Percentiles rank a stretch among this genome's conserved stretches.
Conservation (phyloP, 768 basidiomycete genomes). For the Tulasnella sp. region DNA sequence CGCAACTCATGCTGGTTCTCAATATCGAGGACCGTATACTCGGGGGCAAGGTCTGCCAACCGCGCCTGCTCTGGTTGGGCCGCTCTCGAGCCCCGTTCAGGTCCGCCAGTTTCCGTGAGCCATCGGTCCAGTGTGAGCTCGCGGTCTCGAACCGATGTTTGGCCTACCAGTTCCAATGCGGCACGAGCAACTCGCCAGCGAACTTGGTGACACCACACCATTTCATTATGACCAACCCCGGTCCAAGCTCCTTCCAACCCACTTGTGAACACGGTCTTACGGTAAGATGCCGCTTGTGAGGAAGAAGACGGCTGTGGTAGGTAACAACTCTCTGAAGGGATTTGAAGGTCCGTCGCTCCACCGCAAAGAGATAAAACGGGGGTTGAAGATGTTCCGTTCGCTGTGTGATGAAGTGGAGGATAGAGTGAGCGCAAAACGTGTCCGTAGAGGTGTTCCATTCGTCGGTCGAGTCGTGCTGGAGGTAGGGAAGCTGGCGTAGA, state of each 20-base stretch:
- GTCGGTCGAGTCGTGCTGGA: slow-evolving; percentile 76
- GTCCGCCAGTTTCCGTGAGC: slow-evolving; percentile 31
- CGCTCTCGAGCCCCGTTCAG: background rate
- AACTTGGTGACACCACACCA: slow-evolving; percentile 99
- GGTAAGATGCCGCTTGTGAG: slow-evolving; percentile 27
- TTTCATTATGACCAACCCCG: slow-evolving; percentile 88
- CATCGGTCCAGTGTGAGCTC: slow-evolving; percentile 46
- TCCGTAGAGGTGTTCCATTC: slow-evolving; percentile 64
- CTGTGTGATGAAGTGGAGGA: slow-evolving; percentile 21
- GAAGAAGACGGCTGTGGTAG: slow-evolving; percentile 31
- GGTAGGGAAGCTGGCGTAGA: slow-evolving; percentile 84
- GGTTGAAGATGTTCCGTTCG: slow-evolving; percentile 28
- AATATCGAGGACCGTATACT: background rate
- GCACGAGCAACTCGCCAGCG: slow-evolving; percentile 79
- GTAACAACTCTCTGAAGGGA: slow-evolving; percentile 81
- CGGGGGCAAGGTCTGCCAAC: background rate
- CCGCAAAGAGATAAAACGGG: slow-evolving; percentile 82
- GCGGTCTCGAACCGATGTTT: slow-evolving; percentile 21
- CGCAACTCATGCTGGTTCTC: background rate
- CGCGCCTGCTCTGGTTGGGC: background rate
- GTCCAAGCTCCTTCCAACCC: slow-evolving; percentile 89
- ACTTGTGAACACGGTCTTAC: slow-evolving; percentile 70
- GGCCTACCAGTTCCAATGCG: slow-evolving; percentile 51
- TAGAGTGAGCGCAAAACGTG: slow-evolving; percentile 25
- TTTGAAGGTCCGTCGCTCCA: slow-evolving; percentile 83